Evolutionary conservation across 208 protist species (phyloP), one percentile per base, ranked within the genome.

Genomic region (Willaertia magna): DNA sequence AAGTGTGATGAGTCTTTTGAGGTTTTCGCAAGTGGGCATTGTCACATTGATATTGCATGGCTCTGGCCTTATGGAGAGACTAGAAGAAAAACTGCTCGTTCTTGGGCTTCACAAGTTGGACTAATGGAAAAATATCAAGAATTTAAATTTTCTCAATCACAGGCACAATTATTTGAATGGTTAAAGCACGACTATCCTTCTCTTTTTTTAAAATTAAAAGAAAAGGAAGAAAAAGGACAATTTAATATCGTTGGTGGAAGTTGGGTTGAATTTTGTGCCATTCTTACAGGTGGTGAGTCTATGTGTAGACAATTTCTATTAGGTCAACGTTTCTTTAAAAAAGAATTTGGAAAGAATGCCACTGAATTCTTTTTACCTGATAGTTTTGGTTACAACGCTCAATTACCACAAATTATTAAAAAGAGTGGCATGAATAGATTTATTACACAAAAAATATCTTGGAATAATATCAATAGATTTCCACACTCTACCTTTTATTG

Each of bases 251-350:
- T 85, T 4, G 91, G 91, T 49, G 91, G 90, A 20, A 89, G 88
- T 22, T 93, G 89, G 89, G 85, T 90, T 0, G 91, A 93, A 74
- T 93, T 93, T 90, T 90, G 93, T 43, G 88, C 90, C 74, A 93
- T 92, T 47, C 81, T 93, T 26, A 90, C 91, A n/a, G 74, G n/a
- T 52, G 90, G 89, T 42, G 91, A 93, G 85, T 79, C 76, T n/a
- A 86, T 93, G 7, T 85, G 89, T 2, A 55, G 91, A 12, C 90
- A 93, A 75, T 93, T 93, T 59, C 43, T 92, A 0, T 88, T 85
- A 22, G 91, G 91, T 4, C 91, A 93, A 67, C 39, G 22, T 20
- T 92, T 90, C 49, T 93, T 93, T 49, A 85, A 90, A 46, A 1
- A 84, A 22, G 89, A 92, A 40, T 92, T 91, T 79, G 89, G 89